phyloP scores from a whole-genome alignment of 768 basidiomycete species.

The Paxillus rubicundulus region DNA sequence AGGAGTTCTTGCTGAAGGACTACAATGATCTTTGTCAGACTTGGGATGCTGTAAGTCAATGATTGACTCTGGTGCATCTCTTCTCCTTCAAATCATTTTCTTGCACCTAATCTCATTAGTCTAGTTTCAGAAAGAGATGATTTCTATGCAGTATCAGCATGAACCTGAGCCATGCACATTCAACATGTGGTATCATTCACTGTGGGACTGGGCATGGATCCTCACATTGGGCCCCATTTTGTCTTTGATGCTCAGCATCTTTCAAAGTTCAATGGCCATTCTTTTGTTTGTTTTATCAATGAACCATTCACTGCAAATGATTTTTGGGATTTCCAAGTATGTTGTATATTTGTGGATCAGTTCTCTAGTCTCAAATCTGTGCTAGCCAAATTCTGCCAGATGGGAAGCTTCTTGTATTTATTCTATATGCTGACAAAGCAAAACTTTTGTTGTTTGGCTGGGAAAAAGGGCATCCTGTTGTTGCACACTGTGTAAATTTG shows the following conservation, averaged over 20 bases:
- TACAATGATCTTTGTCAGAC: slow-evolving; percentile 15
- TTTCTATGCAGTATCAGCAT: slow-evolving; percentile 18
- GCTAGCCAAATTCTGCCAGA: slow-evolving; percentile 4
- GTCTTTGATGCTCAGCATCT: slow-evolving; percentile 33
- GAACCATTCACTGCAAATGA: slow-evolving; percentile 39
- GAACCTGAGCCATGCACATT: not conserved
- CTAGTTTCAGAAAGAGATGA: slow-evolving; percentile 14
- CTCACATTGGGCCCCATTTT: slow-evolving; percentile 19
- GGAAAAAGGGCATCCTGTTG: slow-evolving; percentile 37
- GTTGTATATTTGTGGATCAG: too few species aligned
- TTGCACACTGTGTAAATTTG: slow-evolving; percentile 34
- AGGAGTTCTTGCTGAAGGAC: slow-evolving; percentile 18
- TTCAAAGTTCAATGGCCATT: slow-evolving; percentile 27
- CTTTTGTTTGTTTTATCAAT: slow-evolving; percentile 29
- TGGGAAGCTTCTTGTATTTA: slow-evolving; percentile 30
- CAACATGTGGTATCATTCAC: not conserved
- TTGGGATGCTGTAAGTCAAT: slow-evolving; percentile 14
- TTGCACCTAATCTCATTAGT: not conserved
- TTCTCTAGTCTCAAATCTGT: too few species aligned
- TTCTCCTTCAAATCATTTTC: too few species aligned
- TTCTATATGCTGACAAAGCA: slow-evolving; percentile 43
- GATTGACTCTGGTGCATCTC: slow-evolving; percentile 7
- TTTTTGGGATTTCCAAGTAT: slow-evolving; percentile 39
- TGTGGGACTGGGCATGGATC: slow-evolving; percentile 32
- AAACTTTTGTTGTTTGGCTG: slow-evolving; percentile 38